Evolutionary conservation across 768 basidiomycete genomes (phyloP).

Genomic region (Phaeolepiota aurea): DNA sequence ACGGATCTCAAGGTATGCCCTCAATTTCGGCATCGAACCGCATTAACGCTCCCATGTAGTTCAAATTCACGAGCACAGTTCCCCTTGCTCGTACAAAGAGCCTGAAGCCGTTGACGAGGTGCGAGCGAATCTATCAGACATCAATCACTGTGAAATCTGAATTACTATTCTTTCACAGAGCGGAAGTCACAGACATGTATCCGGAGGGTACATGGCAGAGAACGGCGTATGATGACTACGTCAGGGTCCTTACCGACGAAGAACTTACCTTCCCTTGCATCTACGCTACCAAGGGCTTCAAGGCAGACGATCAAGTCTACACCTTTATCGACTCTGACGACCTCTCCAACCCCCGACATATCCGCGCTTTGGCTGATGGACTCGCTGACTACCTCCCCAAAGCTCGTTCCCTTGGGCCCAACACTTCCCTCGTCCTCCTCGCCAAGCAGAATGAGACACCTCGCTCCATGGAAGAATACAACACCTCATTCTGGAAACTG

Average conservation of each 20-base stretch:
- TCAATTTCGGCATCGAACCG: not conserved
- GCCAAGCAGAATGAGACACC: conserved; percentile 11
- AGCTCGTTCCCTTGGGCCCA: conserved; percentile 11
- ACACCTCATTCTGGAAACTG: conserved; percentile 12
- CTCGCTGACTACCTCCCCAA: conserved; percentile 12
- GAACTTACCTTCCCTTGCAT: conserved; percentile 14
- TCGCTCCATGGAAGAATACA: conserved; percentile 11
- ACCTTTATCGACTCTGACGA: conserved; percentile 13
- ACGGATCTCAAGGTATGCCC: not conserved
- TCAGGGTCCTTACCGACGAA: conserved; percentile 10
- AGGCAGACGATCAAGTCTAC: conserved; percentile 12
- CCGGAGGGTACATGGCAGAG: conserved; percentile 13
- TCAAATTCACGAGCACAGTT: not conserved
- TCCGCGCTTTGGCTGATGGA: conserved; percentile 8
- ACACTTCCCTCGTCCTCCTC: conserved; percentile 14
- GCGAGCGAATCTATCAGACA: not conserved
- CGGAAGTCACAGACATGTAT: not conserved
- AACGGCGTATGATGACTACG: conserved; percentile 12
- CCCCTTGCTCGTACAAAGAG: not conserved
- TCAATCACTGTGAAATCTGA: not conserved
- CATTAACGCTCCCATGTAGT: not conserved
- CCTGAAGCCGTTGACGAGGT: conserved; percentile 1
- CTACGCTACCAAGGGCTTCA: conserved; percentile 14
- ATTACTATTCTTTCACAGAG: not conserved
- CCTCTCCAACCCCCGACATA: conserved; percentile 11